phyloP scores from a whole-genome alignment of 139 green algal species.

The Axilococcus clingmanii region DNA sequence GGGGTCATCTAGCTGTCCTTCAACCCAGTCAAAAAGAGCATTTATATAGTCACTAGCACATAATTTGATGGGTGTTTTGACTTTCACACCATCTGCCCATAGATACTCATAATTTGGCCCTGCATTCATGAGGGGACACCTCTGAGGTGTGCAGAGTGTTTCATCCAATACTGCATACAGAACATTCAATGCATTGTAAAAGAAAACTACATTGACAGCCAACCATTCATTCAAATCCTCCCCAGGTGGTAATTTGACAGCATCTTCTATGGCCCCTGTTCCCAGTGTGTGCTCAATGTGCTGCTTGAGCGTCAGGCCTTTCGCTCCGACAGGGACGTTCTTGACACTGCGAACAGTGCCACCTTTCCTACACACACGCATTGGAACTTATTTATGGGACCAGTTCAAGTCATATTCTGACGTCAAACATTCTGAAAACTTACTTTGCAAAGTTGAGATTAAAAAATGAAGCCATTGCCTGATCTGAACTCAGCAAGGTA shows the following conservation, averaged over 20 bases:
- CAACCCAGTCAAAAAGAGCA: conserved; percentile 95
- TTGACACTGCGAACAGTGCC: conserved; percentile 23
- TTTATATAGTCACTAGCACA: conserved; percentile 93
- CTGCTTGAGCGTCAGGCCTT: conserved; percentile 75
- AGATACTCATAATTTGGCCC: conserved; percentile 97
- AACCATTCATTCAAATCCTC: conserved; percentile 89
- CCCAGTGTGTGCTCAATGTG: conserved; percentile 87
- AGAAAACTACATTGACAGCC: conserved; percentile 86
- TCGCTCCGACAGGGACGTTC: conserved; percentile 22
- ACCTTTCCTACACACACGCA: conserved; percentile 11
- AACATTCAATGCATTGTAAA: conserved; percentile 96
- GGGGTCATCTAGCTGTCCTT: conserved; percentile 87
- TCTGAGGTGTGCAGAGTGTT: conserved; percentile 74
- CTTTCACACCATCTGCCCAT: conserved; percentile 91
- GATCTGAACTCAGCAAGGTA: too few relatives aligned
- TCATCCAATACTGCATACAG: conserved; percentile 86
- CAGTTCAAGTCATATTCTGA: too few relatives aligned
- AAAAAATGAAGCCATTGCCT: background rate
- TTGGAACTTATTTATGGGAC: too few relatives aligned
- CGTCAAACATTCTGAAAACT: background rate
- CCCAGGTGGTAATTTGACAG: conserved; percentile 62
- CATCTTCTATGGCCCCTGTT: conserved; percentile 71
- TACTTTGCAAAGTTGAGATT: conserved; percentile 1
- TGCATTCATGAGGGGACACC: conserved; percentile 91
- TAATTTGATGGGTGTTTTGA: conserved; percentile 87